A percentile compares a stretch with the other conserved stretches of the same genome.
These are phyloP conservation scores for Plectosphaerella cucumerina DNA, from an alignment of 2,329 filamentous ascomycete genomes.

Conservation along the genomic window DNA sequence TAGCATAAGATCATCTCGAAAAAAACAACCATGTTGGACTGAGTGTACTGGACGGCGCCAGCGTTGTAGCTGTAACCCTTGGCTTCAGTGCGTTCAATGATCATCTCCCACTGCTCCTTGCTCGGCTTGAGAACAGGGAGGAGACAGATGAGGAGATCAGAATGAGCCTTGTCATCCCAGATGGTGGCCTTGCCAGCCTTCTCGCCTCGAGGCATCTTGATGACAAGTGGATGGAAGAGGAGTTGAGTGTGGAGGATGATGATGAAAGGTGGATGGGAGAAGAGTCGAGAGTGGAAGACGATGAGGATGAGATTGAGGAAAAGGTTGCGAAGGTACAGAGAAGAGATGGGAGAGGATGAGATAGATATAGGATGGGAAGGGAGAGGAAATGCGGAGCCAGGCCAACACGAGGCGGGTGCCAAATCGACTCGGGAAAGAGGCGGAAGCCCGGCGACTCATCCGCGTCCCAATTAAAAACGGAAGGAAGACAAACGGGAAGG, in stretches of 20 bases:
- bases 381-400: neutral
- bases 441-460: too few species aligned
- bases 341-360: neutral
- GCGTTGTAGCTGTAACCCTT: constrained; percentile 34
- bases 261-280: neutral
- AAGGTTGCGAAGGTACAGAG: constrained; percentile 2
- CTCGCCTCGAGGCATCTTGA: neutral
- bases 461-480: too few species aligned
- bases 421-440: too few species aligned
- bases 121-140: constrained; percentile 29
- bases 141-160: constrained; percentile 31
- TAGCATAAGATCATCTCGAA: constrained; percentile 14
- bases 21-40: constrained; percentile 3
- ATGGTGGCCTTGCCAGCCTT: constrained; percentile 2
- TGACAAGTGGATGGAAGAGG: constrained; percentile 4
- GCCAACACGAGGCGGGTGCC: too few species aligned
- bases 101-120: constrained; percentile 24
- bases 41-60: constrained; percentile 34
- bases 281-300: too few species aligned
- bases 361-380: neutral
- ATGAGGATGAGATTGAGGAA: too few species aligned
- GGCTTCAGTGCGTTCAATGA: constrained; percentile 24
- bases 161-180: constrained; percentile 32
- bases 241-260: constrained; percentile 10
- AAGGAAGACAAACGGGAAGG: too few species aligned